A percentile compares a stretch with the other conserved stretches of the same genome.
Evolutionary conservation across 805 yeast species (phyloP).

Genomic region (Brettanomyces bruxellensis): DNA sequence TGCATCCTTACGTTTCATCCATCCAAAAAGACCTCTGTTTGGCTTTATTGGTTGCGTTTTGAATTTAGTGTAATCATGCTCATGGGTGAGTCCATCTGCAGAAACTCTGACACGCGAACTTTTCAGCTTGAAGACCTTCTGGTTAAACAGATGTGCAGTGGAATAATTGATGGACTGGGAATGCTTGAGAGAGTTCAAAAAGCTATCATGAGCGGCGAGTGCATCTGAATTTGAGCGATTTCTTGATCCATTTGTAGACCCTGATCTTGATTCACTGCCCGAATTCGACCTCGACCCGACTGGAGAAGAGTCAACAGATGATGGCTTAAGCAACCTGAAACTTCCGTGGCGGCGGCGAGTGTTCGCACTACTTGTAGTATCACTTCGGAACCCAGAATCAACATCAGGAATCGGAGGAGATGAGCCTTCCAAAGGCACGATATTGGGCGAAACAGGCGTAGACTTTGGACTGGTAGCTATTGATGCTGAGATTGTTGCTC

Average conservation of each 20-base stretch:
- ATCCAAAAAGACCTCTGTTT: conserved; percentile 20
- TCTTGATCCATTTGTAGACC: conserved; percentile 2
- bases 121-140: conserved; percentile 17
- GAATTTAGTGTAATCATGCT: conserved; percentile 26
- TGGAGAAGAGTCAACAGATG: conserved; percentile 8
- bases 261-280: conserved; percentile 2
- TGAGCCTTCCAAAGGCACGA: neutral
- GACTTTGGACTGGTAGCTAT: neutral
- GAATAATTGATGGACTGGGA: conserved; percentile 19
- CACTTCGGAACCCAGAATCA: neutral
- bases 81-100: conserved; percentile 24
- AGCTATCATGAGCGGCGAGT: neutral
- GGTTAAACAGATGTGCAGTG: conserved; percentile 12
- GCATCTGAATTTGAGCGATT: conserved; percentile 15
- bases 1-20: conserved; percentile 25
- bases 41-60: conserved; percentile 24
- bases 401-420: conserved; percentile 8
- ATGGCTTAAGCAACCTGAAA: neutral
- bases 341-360: neutral
- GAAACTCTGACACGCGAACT: conserved; percentile 22
- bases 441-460: conserved; percentile 1
- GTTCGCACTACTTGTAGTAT: neutral
- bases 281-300: conserved; percentile 14
- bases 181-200: conserved; percentile 15
- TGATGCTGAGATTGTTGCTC: neutral